Conservation (phyloP, 1,139 yeast species). For the Debaryomycetaceae sp. region DNA sequence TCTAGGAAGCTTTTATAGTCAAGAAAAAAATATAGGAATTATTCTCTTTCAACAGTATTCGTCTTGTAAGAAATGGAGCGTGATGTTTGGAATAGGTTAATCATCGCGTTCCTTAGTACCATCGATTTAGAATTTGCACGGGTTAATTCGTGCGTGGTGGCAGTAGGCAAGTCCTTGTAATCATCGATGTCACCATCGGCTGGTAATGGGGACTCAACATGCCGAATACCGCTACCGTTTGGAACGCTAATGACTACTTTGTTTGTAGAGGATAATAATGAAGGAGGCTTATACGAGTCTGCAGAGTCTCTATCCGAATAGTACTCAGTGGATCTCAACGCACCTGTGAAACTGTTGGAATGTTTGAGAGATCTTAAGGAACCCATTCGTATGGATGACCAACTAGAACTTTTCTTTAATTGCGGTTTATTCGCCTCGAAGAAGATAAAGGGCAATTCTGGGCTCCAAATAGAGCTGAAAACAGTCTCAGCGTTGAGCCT, state of each 20-base stretch:
- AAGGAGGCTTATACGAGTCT: neutral
- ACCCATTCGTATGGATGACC: conserved; percentile 11
- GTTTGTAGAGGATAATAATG: neutral
- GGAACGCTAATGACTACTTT: neutral
- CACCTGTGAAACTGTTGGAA: conserved; percentile 6
- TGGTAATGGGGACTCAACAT: neutral
- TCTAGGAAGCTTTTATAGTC: neutral
- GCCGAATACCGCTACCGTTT: neutral
- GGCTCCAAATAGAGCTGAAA: conserved; percentile 17
- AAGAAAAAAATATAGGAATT: neutral
- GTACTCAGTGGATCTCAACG: neutral
- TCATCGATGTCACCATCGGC: neutral
- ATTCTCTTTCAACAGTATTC: neutral
- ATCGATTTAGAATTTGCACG: conserved; percentile 4
- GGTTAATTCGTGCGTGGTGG: neutral
- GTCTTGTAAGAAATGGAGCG: conserved; percentile 1
- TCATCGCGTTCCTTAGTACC: conserved; percentile 4
- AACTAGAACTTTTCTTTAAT: conserved; percentile 9
- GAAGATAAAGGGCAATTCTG: conserved; percentile 14
- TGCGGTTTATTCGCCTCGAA: conserved; percentile 3
- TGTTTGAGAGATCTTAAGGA: conserved; percentile 8
- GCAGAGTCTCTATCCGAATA: neutral
- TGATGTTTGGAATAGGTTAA: conserved; percentile 4
- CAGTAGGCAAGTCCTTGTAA: neutral
- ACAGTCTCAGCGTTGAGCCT: conserved; percentile 15